phyloP scores from a whole-genome alignment of 805 yeast species.

The Soucietia sequanensis region DNA sequence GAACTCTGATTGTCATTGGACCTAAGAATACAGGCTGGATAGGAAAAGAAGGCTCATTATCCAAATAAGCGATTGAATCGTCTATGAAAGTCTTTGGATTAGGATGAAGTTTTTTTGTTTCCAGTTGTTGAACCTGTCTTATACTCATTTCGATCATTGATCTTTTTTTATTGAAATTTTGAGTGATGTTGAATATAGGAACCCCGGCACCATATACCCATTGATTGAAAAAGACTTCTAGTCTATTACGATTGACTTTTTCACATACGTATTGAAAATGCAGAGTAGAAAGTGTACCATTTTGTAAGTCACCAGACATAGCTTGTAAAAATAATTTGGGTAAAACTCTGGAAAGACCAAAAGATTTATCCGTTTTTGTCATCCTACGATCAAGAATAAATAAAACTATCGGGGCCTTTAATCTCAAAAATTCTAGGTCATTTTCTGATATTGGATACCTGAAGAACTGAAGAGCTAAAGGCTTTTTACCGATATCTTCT shows the following conservation, averaged over 20 bases:
- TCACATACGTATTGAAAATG: slow-evolving; percentile 96
- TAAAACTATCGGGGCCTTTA: slow-evolving; percentile 85
- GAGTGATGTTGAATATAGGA: slow-evolving; percentile 86
- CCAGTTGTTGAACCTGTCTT: slow-evolving; percentile 79
- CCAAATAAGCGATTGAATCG: slow-evolving; percentile 43
- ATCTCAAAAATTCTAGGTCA: slow-evolving; percentile 65
- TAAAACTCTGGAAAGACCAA: slow-evolving; percentile 86
- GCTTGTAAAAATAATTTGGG: slow-evolving; percentile 92
- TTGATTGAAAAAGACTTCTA: slow-evolving; percentile 83
- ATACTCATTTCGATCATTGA: slow-evolving; percentile 94
- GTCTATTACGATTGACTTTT: slow-evolving; percentile 81
- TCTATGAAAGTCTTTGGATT: slow-evolving; percentile 42
- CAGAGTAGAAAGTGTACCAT: slow-evolving; percentile 70
- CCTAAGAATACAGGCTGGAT: slow-evolving; percentile 71
- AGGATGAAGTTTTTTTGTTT: slow-evolving; percentile 40
- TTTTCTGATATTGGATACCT: slow-evolving; percentile 59
- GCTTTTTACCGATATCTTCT: slow-evolving; percentile 74
- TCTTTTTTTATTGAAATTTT: slow-evolving; percentile 88
- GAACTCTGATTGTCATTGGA: slow-evolving; percentile 94
- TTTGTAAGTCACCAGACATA: slow-evolving; percentile 88
- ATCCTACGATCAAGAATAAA: slow-evolving; percentile 84
- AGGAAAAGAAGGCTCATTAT: slow-evolving; percentile 38
- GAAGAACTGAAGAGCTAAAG: slow-evolving; percentile 71
- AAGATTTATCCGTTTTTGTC: slow-evolving; percentile 94
- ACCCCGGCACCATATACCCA: slow-evolving; percentile 92